Conservation (phyloP, 2,329 filamentous ascomycete species). For the Ascocoryne sarcoides region DNA sequence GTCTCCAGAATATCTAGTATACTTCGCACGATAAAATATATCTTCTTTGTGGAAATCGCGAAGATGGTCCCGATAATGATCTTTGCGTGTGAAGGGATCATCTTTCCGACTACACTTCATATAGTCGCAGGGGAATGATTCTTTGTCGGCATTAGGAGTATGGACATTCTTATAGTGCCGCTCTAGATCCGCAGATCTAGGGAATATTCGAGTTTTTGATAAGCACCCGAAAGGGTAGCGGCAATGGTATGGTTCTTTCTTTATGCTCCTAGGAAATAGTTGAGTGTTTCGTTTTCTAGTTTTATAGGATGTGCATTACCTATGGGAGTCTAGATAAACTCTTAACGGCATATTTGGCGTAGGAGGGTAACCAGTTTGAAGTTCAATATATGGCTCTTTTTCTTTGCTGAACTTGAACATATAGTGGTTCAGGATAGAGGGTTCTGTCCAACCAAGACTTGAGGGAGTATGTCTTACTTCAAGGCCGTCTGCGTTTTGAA, state of each 20-base stretch:
- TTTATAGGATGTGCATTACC: too few species aligned
- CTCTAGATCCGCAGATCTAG: conserved; percentile 30
- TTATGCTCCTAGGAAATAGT: conserved; percentile 4
- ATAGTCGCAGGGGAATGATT: conserved; percentile 26
- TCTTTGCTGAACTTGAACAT: too few species aligned
- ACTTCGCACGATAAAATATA: too few species aligned
- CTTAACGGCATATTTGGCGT: too few species aligned
- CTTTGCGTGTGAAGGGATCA: conserved; percentile 36
- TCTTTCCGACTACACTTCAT: conserved; percentile 23
- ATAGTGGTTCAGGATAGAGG: too few species aligned
- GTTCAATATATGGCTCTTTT: too few species aligned
- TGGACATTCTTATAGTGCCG: conserved; percentile 30
- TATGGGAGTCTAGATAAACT: too few species aligned
- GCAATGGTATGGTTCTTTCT: conserved; percentile 14
- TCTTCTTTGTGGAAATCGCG: conserved; percentile 39
- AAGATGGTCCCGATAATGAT: conserved; percentile 40
- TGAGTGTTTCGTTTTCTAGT: background rate
- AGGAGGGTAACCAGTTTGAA: too few species aligned
- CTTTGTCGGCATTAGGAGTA: conserved; percentile 10
- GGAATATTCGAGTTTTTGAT: conserved; percentile 16
- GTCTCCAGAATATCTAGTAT: conserved; percentile 13
- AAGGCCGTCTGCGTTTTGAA: too few species aligned
- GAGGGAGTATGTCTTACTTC: too few species aligned
- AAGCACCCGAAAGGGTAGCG: conserved; percentile 16
- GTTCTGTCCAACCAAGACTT: too few species aligned